Conservation (phyloP, 768 basidiomycete species). For the Ramaria rubella region DNA sequence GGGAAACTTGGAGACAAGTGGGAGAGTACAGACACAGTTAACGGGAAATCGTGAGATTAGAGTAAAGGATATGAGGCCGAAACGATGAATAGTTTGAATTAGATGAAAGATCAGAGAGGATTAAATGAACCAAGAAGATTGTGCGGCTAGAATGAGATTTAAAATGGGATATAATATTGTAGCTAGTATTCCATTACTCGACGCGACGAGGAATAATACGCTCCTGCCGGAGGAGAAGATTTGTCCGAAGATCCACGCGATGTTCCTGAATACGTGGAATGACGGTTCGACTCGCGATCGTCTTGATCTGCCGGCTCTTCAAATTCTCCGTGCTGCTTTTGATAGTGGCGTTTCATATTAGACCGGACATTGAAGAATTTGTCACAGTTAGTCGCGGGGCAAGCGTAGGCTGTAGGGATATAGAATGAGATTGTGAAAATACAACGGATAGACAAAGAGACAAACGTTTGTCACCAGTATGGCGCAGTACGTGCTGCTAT, state of each 20-base stretch:
- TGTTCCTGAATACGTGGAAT: background rate
- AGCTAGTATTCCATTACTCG: background rate
- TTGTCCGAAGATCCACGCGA: background rate
- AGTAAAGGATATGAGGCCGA: background rate
- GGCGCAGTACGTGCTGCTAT: background rate
- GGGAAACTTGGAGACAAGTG: background rate
- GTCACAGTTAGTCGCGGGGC: background rate
- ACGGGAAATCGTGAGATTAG: background rate
- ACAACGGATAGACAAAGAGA: background rate
- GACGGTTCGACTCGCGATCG: background rate
- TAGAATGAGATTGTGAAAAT: background rate
- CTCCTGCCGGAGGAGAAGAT: background rate
- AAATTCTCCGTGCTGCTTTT: background rate
- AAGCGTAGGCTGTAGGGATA: background rate
- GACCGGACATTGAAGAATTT: slow-evolving; percentile 4
- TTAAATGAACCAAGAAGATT: too few species aligned
- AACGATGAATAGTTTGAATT: background rate
- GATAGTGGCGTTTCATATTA: slow-evolving; percentile 3
- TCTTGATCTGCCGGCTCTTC: background rate
- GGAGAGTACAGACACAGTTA: background rate
- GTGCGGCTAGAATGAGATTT: too few species aligned
- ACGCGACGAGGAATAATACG: slow-evolving; percentile 7
- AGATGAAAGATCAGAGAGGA: background rate
- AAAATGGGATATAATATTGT: too few species aligned
- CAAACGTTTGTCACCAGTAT: background rate